Evolutionary conservation across 371 early-diverging fungal species (phyloP).

Genomic region (Caulochytrium protostelioides): DNA sequence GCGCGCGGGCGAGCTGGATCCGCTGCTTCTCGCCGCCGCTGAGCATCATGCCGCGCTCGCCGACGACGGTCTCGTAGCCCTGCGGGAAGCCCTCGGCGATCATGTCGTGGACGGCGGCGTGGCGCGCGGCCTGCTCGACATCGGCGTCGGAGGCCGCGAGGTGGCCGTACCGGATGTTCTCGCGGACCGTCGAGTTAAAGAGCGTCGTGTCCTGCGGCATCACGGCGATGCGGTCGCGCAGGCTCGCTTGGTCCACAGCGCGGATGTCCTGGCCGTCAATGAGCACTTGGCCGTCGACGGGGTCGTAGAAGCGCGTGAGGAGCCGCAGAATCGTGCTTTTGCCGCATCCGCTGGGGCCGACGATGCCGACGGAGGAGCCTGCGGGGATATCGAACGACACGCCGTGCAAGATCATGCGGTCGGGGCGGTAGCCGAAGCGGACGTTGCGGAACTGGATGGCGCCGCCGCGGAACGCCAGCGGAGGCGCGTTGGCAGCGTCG

Average conservation of each 20-base stretch:
- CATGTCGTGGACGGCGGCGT: slow-evolving; percentile 40
- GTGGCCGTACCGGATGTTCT: slow-evolving; percentile 57
- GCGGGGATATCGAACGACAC: slow-evolving; percentile 64
- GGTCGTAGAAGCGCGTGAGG: slow-evolving; percentile 76
- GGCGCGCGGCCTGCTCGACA: slow-evolving; percentile 8
- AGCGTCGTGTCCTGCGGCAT: slow-evolving; percentile 73
- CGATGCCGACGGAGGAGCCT: slow-evolving; percentile 75
- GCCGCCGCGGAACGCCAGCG: slow-evolving; percentile 30
- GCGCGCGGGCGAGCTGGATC: too few relatives aligned
- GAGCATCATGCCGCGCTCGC: slow-evolving; percentile 16
- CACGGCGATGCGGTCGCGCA: slow-evolving; percentile 55
- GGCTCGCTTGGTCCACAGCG: slow-evolving; percentile 34
- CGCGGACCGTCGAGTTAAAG: slow-evolving; percentile 58
- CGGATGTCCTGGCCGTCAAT: slow-evolving; percentile 77
- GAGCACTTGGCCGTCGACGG: slow-evolving; percentile 47
- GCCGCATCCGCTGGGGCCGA: slow-evolving; percentile 86
- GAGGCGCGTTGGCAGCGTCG: slow-evolving; percentile 33
- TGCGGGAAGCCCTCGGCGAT: slow-evolving; percentile 37
- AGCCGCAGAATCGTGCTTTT: slow-evolving; percentile 76
- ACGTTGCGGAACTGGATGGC: slow-evolving; percentile 61
- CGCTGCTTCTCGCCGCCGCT: slow-evolving; percentile 27
- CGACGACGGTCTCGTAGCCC: slow-evolving; percentile 48
- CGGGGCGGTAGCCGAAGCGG: slow-evolving; percentile 57
- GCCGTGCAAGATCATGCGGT: slow-evolving; percentile 47
- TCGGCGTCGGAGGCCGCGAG: slow-evolving; percentile 9